These are phyloP conservation scores for Myxozyma neglecta DNA, from an alignment of 805 yeast genomes.

Conservation along the genomic window DNA sequence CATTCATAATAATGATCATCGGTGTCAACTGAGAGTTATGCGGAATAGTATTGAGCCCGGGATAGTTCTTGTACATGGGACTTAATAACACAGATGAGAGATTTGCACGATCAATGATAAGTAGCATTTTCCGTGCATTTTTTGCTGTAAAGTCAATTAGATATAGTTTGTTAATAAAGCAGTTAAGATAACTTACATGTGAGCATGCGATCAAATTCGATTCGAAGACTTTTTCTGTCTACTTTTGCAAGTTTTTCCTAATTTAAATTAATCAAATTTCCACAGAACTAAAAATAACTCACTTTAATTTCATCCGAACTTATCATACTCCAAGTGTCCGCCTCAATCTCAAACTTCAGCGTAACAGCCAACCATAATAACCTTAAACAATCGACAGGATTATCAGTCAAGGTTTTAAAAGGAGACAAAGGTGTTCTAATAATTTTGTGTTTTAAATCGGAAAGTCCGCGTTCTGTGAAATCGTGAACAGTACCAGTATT, in stretches of 20 bases:
- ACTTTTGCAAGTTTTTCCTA: not conserved
- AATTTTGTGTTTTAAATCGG: not conserved
- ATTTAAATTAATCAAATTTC: not conserved
- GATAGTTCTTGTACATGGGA: not conserved
- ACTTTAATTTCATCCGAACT: not conserved
- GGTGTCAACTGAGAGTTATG: not conserved
- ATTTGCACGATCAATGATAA: not conserved
- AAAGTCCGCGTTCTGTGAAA: too few species aligned
- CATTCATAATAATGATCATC: not conserved
- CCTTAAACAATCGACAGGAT: not conserved
- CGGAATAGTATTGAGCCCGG: not conserved
- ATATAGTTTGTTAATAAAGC: not conserved
- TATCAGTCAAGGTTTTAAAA: not conserved
- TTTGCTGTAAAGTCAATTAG: not conserved
- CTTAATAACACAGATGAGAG: not conserved
- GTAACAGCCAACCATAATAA: not conserved
- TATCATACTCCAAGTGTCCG: not conserved
- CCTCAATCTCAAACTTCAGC: not conserved
- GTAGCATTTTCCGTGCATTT: not conserved
- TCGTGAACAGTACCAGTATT: too few species aligned
- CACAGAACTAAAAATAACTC: not conserved
- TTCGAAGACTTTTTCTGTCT: not conserved
- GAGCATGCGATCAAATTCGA: not conserved
- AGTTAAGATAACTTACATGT: not conserved
- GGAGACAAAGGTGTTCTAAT: not conserved